A percentile compares a stretch with the other conserved stretches of the same genome.
Evolutionary conservation across 345 rosid genomes (phyloP).

Genomic region (Salix purpurea): DNA sequence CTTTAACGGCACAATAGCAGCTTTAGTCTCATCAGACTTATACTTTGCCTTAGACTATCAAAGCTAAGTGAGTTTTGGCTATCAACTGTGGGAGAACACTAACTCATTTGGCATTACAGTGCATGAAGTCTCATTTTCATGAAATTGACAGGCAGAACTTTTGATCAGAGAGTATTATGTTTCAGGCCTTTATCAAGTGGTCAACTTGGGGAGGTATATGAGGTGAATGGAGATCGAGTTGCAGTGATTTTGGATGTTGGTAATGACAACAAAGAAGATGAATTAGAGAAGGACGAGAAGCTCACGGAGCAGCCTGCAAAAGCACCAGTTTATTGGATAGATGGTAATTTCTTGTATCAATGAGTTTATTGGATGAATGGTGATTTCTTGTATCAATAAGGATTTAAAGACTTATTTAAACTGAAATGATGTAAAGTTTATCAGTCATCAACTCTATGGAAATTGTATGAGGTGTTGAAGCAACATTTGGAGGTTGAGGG

Average conservation of each 20-base stretch:
- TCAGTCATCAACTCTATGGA: background rate
- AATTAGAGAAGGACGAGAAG: constrained; percentile 41
- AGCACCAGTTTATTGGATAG: constrained; percentile 63
- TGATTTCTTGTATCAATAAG: constrained; percentile 17
- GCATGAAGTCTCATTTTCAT: background rate
- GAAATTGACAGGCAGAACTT: background rate
- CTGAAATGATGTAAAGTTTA: background rate
- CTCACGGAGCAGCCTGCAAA: constrained; percentile 38
- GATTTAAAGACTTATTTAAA: background rate
- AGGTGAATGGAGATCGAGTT: constrained; percentile 66
- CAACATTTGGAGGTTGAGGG: background rate
- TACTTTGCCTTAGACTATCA: background rate
- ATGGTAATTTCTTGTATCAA: constrained; percentile 43
- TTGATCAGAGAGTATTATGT: constrained; percentile 8
- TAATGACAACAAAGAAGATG: constrained; percentile 35
- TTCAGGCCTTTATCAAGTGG: constrained; percentile 71
- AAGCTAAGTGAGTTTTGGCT: background rate
- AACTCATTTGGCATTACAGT: background rate
- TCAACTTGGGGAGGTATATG: constrained; percentile 81
- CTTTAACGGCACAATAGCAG: background rate
- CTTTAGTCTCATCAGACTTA: background rate
- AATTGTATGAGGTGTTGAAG: background rate
- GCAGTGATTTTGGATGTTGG: constrained; percentile 67
- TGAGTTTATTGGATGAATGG: constrained; percentile 73
- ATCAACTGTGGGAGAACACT: background rate